A percentile compares a stretch with the other conserved stretches of the same genome.
phyloP scores from a whole-genome alignment of 176 grass and related monocot genomes.

The Hordeum vulgare region MorexV3_pseudomolecules_assembly NC_058521.1:565293276-565293775 shows the following conservation, averaged over 20 bases:
- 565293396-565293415: neutral
- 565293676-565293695: constrained; percentile 33
- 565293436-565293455: neutral
- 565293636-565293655: constrained; percentile 1
- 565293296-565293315: constrained; percentile 8
- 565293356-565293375: neutral
- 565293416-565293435: neutral
- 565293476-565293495: neutral
- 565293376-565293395: neutral
- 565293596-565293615: constrained; percentile 31
- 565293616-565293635: constrained; percentile 4
- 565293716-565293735: constrained; percentile 34
- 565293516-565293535: constrained; percentile 11
- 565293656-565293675: constrained; percentile 29
- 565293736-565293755: constrained; percentile 35
- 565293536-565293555: neutral
- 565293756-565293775: constrained; percentile 37
- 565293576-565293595: constrained; percentile 1
- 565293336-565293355: neutral
- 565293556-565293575: constrained; percentile 4
- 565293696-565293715: constrained; percentile 33
- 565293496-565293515: neutral
- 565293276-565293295: constrained; percentile 22
- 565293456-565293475: neutral
- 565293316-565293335: neutral